phyloP scores from a whole-genome alignment of 2,329 filamentous ascomycete genomes.

The Fusarium phyllophilum region DNA sequence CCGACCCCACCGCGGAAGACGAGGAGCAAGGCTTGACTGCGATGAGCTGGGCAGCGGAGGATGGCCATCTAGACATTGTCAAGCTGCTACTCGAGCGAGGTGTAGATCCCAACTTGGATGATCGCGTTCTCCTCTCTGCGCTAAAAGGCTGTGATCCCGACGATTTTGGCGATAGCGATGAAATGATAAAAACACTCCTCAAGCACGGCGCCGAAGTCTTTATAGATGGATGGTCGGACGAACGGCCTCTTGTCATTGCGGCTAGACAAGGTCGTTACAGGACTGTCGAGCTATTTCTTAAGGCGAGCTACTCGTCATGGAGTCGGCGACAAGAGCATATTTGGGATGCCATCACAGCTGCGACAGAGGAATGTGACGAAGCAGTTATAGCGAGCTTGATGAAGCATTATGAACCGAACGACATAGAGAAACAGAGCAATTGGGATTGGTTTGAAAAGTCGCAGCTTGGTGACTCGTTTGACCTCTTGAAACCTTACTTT shows the following conservation, averaged over 20 bases:
- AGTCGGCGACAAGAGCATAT: not conserved
- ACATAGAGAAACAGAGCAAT: fast-evolving
- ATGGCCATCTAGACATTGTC: not conserved
- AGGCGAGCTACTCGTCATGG: fast-evolving
- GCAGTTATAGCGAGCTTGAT: fast-evolving
- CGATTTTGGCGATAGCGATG: not conserved
- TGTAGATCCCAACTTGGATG: fast-evolving
- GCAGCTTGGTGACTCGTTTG: fast-evolving
- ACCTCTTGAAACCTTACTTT: not conserved
- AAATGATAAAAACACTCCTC: not conserved
- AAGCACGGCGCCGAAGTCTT: not conserved
- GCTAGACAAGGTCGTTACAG: fast-evolving
- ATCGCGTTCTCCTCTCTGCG: not conserved
- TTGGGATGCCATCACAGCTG: not conserved
- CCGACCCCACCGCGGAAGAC: not conserved
- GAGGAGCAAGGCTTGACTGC: not conserved
- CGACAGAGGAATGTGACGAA: fast-evolving
- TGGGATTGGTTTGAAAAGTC: not conserved
- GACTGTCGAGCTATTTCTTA: not conserved
- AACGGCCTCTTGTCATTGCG: not conserved
- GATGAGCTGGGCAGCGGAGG: not conserved
- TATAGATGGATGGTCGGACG: not conserved
- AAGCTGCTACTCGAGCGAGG: not conserved
- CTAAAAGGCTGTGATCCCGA: fast-evolving
- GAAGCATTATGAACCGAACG: not conserved